Evolutionary conservation across 2,329 filamentous ascomycete genomes (phyloP).

Genomic region (Cercospora sp.): DNA sequence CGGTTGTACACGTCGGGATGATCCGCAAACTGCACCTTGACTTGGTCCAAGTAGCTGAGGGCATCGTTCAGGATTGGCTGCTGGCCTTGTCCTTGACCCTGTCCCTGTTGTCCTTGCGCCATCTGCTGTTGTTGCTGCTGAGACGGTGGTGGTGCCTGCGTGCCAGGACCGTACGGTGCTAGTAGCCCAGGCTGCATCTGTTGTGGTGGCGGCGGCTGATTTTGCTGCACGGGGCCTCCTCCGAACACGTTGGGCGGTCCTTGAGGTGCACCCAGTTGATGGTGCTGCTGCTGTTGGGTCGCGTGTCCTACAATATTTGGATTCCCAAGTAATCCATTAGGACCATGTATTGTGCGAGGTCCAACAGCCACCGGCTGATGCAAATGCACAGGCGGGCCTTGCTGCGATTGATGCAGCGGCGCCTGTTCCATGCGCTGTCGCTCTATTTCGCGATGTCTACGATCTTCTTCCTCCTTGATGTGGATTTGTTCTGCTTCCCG

Average conservation of each 20-base stretch:
- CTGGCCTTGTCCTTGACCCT: conserved; percentile 68
- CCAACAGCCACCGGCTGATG: conserved; percentile 83
- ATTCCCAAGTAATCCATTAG: conserved; percentile 75
- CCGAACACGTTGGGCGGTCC: conserved; percentile 68
- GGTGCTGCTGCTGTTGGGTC: conserved; percentile 43
- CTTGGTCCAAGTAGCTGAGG: conserved; percentile 93
- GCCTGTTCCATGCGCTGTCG: conserved; percentile 68
- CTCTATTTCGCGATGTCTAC: conserved; percentile 62
- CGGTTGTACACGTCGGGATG: conserved; percentile 96
- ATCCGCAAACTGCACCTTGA: conserved; percentile 96
- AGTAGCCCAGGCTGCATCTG: conserved; percentile 49
- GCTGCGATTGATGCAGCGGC: conserved; percentile 80
- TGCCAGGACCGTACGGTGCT: conserved; percentile 47
- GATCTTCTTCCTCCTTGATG: conserved; percentile 62
- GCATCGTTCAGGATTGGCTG: conserved; percentile 85
- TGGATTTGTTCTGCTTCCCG: conserved; percentile 56
- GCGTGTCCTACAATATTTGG: conserved; percentile 48
- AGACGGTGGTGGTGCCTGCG: conserved; percentile 32
- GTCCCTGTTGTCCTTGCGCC: conserved; percentile 31
- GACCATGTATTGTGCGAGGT: conserved; percentile 86
- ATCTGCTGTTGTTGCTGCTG: conserved; percentile 32
- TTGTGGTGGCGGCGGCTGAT: conserved; percentile 48
- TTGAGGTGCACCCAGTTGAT: conserved; percentile 59
- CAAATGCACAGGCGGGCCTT: conserved; percentile 77
- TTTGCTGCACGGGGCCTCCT: conserved; percentile 69